Conservation (phyloP, 108 stramenopile genomes). For the Skeletonema marinoi region DNA sequence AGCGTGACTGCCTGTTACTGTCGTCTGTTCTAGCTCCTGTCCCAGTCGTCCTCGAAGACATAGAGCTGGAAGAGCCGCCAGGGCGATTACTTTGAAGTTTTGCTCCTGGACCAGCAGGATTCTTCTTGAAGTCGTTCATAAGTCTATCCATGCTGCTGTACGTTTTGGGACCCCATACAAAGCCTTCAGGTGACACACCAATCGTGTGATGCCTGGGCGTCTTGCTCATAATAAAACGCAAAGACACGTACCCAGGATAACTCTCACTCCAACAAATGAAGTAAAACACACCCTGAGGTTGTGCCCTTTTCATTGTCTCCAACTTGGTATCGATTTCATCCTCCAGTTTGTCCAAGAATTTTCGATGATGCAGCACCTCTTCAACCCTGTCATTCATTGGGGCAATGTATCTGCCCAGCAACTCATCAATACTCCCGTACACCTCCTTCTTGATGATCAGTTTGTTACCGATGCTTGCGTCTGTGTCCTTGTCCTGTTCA, state of each 20-base stretch:
- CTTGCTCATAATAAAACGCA: conserved; percentile 71
- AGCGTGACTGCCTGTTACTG: conserved; percentile 38
- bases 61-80: conserved; percentile 11
- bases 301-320: conserved; percentile 56
- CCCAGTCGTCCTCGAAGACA: conserved; percentile 2
- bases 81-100: conserved; percentile 12
- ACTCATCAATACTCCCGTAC: conserved; percentile 88
- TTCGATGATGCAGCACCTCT: conserved; percentile 78
- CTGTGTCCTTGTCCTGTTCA: conserved; percentile 88
- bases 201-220: conserved; percentile 72
- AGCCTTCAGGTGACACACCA: conserved; percentile 83
- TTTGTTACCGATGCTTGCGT: conserved; percentile 82
- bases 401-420: conserved; percentile 84
- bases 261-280: conserved; percentile 86
- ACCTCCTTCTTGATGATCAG: conserved; percentile 85
- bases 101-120: conserved; percentile 61
- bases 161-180: conserved; percentile 65
- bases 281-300: conserved; percentile 67
- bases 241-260: conserved; percentile 81
- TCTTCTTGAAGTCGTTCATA: conserved; percentile 87
- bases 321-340: conserved; percentile 83
- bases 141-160: conserved; percentile 69
- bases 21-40: conserved; percentile 9
- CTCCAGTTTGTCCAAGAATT: conserved; percentile 76
- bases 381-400: conserved; percentile 90